A percentile compares a stretch with the other conserved stretches of the same genome.
These are phyloP conservation scores for Dipteronia sinensis DNA, from an alignment of 345 rosid genomes.

Conservation along the genomic window DNA sequence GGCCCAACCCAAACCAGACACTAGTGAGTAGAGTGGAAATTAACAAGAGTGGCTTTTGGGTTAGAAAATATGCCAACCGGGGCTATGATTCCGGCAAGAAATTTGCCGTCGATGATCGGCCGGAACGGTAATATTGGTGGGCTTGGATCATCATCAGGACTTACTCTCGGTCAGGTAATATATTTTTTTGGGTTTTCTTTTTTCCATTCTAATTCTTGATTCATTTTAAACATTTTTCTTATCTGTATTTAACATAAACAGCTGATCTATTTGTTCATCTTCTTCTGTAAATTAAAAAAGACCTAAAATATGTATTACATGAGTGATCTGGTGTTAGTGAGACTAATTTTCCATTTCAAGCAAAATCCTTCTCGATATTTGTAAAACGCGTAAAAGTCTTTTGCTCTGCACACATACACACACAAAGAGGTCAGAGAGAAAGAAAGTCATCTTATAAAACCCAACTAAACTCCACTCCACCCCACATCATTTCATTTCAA, in stretches of 20 bases:
- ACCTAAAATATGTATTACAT: conserved; percentile 1
- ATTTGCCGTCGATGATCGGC: conserved; percentile 50
- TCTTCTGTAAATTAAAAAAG: neutral
- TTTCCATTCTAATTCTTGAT: neutral
- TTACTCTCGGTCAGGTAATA: conserved; percentile 55
- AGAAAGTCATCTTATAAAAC: neutral
- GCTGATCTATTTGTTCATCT: conserved; percentile 14
- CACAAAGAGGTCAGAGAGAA: neutral
- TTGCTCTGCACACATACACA: conserved; percentile 6
- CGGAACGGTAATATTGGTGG: conserved; percentile 42
- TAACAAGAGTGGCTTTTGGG: conserved; percentile 26
- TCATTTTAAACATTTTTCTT: neutral
- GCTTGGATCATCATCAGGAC: conserved; percentile 55
- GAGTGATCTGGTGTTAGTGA: conserved; percentile 21
- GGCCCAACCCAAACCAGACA: neutral
- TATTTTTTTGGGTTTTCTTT: neutral
- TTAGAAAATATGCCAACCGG: conserved; percentile 58
- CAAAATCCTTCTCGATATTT: conserved; percentile 54
- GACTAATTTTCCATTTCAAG: conserved; percentile 27
- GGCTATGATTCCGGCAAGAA: conserved; percentile 61
- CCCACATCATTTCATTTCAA: neutral
- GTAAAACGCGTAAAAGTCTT: conserved; percentile 35
- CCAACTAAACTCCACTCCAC: neutral
- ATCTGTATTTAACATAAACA: neutral
- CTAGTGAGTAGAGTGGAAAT: neutral